Base-by-base conservation (phyloP, 108 stramenopile genomes). In the Fistulifera solaris region DNA sequence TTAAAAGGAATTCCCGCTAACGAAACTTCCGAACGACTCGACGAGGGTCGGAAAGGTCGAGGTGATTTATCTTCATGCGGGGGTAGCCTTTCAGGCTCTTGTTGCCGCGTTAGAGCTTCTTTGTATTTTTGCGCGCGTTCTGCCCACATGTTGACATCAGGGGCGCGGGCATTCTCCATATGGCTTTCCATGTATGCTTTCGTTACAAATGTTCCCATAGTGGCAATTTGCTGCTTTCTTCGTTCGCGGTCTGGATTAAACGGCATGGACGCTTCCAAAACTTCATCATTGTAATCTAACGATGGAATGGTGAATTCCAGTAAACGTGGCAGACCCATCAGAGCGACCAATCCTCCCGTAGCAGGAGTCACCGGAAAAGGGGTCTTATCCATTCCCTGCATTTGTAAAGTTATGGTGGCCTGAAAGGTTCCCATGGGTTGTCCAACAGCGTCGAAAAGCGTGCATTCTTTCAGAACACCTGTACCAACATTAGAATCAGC, bases 1-100 rank as follows among this genome's bases (percentile, higher is more conserved):
- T 94, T 94, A 68, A 94, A 89, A 8, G 83, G 79, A 54, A 94
- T 81, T 15, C 78, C 86, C 26, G 73, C 59, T 52, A 92, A 55
- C 15, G 72, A 48, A 22, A 54, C 50, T 48, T 79, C 74, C 22
- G 54, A 40, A 15, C 86, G 62, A 48, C 71, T 73, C 16, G 71
- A 73, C 1, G 69, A 71, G 3, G 90, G 90, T 21, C 90, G 68
- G 48, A 91, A 91, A 2, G 83, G 67, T 39, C 74, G 78, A 4
- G 89, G 89, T 6, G 66, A 61, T 40, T 63, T 70, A 38, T 72
- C 68, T 56, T 84, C 54, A 54, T 79, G 76, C 11, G 76, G 44
- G n/a, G 76, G 78, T 0, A 48, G 53, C 25, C 61, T 57, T n/a
- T 49, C 47, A 35, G 56, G 58, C 50, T 61, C n/a, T 47, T 23